Base-by-base conservation (phyloP, 805 yeast genomes). In the Helenozyma rhizophorensis region DNA sequence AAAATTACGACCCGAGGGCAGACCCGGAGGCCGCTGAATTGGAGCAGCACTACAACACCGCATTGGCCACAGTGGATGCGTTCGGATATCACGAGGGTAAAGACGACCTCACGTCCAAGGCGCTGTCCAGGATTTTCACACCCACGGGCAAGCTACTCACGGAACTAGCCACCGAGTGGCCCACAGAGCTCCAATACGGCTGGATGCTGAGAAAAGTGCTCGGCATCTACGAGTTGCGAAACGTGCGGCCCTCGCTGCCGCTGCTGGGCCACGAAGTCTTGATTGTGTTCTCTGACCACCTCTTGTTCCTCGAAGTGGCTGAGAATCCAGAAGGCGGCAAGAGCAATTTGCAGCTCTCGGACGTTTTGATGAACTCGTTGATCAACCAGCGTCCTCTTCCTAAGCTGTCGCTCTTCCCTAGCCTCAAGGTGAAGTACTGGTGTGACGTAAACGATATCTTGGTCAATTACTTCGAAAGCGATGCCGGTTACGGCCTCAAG, bases 131-230 rank as follows among this genome's bases (percentile, higher is more conserved):
- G 42, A 78, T 87, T 0, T 84, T 88, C 54, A 89, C 96, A 0
- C 96, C 96, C 2, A 80, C 95, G 0, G 97, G 97, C 1, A 88
- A 87, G 54, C 70, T 90, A 3, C 61, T 90, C 30, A 80, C 94
- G 0, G 96, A 88, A 47, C 57, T 88, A 13, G 95, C 96, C 3
- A 68, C 76, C 11, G 78, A 76, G 9, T 89, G 97, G 97, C 97
- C 97, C 0, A 60, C 75, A 0, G 89, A 82, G 43, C 64, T 90
- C 15, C 95, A 85, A 42, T 81, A 79, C 51, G 95, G 95, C 14
- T 89, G 96, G 97, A 54, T 87, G 18, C 74, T 81, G 23, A 68
- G 97, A 41, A 72, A 94, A 39, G 93, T 90, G 3, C 88, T 90
- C 9, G 83, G 90, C 0, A 80, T 89, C 2, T 71, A 61, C 50